Percentiles rank a stretch among this genome's conserved stretches.
These are phyloP conservation scores for Taphrina confusa DNA, from an alignment of 1,139 yeast genomes.

Conservation along the genomic window DNA sequence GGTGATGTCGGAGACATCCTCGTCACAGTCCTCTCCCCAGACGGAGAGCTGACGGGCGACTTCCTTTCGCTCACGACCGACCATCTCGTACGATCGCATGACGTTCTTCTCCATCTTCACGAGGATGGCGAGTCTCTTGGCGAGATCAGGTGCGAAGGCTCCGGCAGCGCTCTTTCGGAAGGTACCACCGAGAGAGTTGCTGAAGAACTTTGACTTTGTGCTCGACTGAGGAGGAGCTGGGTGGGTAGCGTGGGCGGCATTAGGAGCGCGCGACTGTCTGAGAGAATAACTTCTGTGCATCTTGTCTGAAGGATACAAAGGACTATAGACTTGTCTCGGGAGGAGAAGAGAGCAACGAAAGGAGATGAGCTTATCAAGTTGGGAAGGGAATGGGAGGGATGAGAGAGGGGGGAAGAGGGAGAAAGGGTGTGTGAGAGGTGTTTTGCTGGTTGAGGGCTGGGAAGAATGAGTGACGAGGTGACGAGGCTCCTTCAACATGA, in stretches of 20 bases:
- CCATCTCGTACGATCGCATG: constrained; percentile 88
- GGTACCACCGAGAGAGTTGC: constrained; percentile 73
- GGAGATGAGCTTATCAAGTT: not conserved
- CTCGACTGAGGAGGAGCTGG: constrained; percentile 95
- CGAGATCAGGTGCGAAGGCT: constrained; percentile 88
- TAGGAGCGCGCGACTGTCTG: constrained; percentile 93
- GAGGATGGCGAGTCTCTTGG: constrained; percentile 83
- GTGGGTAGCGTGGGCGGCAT: constrained; percentile 89
- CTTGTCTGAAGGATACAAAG: constrained; percentile 39
- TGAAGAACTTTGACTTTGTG: constrained; percentile 84
- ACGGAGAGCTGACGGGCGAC: constrained; percentile 93
- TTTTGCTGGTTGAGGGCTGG: too few species aligned
- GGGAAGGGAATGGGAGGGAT: not conserved
- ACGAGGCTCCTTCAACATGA: too few species aligned
- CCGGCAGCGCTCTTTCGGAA: constrained; percentile 91
- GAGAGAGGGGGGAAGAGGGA: not conserved
- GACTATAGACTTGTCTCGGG: not conserved
- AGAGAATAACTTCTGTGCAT: constrained; percentile 99
- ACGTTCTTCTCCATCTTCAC: constrained; percentile 97
- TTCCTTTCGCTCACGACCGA: constrained; percentile 92
- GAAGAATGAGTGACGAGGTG: constrained; percentile 7
- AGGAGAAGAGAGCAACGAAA: not conserved
- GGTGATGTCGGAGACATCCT: constrained; percentile 94
- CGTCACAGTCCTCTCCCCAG: constrained; percentile 99
- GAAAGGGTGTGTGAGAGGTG: not conserved